Evolutionary conservation across 2,329 filamentous ascomycete species (phyloP).

Genomic region (Atkinsonella hypoxylon): DNA sequence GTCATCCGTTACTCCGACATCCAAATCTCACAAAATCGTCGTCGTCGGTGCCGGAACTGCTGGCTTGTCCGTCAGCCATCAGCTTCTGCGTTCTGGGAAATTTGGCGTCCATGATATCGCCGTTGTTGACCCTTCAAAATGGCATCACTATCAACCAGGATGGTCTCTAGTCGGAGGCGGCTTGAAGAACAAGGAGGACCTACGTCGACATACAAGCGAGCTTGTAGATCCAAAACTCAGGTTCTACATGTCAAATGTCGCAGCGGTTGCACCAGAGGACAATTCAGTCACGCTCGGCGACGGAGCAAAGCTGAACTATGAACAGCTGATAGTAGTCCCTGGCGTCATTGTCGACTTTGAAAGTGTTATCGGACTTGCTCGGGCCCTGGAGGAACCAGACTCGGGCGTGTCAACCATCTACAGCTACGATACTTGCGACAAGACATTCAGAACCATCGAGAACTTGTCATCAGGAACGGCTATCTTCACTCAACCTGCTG

Average conservation of each 20-base stretch:
- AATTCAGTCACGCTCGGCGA: conserved; percentile 43
- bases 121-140: conserved; percentile 48
- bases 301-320: conserved; percentile 46
- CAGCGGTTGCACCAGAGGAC: conserved; percentile 39
- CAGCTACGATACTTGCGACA: conserved; percentile 41
- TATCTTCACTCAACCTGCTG: conserved; percentile 48
- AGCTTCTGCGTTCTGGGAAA: conserved; percentile 47
- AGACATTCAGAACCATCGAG: conserved; percentile 36
- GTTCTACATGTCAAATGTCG: conserved; percentile 43
- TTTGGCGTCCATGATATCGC: conserved; percentile 50
- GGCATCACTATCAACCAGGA: conserved; percentile 58
- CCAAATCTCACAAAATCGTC: conserved; percentile 46
- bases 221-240: conserved; percentile 49
- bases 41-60: conserved; percentile 56
- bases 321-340: conserved; percentile 52
- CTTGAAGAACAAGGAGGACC: conserved; percentile 48
- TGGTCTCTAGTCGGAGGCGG: conserved; percentile 59
- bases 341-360: conserved; percentile 40
- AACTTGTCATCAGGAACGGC: conserved; percentile 36
- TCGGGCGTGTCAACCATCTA: conserved; percentile 45
- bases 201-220: conserved; percentile 36
- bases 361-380: conserved; percentile 42
- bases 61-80: conserved; percentile 53
- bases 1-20: conserved; percentile 20
- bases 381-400: conserved; percentile 37